Conservation (phyloP, 2,329 filamentous ascomycete genomes). For the Xylariales sp. region DNA sequence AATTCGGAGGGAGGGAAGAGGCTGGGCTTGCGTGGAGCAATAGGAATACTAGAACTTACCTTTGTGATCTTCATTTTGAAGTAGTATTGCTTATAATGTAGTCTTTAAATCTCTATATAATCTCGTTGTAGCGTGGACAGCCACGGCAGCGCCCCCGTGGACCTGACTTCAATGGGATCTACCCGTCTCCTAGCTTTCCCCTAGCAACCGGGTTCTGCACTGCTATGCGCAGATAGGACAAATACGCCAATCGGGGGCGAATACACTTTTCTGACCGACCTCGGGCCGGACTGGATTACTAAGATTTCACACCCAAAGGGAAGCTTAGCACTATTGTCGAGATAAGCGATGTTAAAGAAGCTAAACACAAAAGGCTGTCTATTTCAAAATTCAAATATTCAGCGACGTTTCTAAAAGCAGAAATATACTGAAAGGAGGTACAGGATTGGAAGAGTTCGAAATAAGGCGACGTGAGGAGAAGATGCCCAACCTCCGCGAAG, state of each 20-base stretch:
- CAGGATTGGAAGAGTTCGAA: not conserved
- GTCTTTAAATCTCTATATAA: not conserved
- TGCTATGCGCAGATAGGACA: too few species aligned
- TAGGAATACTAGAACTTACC: slow-evolving; percentile 14
- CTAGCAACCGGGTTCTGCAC: not conserved
- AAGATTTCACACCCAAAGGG: slow-evolving; percentile 2
- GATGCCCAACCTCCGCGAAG: slow-evolving; percentile 12
- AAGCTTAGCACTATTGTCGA: not conserved
- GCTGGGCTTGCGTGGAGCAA: not conserved
- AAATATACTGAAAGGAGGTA: not conserved
- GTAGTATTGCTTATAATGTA: not conserved
- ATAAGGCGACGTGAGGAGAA: not conserved
- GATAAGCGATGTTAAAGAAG: not conserved
- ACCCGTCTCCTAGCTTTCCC: slow-evolving; percentile 46
- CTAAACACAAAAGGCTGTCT: not conserved
- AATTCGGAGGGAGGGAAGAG: not conserved
- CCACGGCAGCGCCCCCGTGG: not conserved
- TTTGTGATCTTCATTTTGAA: slow-evolving; percentile 38
- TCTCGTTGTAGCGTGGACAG: not conserved
- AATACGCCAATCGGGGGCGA: not conserved
- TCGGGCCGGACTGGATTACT: not conserved
- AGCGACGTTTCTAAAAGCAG: not conserved
- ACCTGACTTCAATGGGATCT: not conserved
- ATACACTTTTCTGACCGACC: not conserved
- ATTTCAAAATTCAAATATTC: not conserved